Base-by-base conservation (phyloP, 176 grass and related monocot species). In the Guadua angustifolia region DNA sequence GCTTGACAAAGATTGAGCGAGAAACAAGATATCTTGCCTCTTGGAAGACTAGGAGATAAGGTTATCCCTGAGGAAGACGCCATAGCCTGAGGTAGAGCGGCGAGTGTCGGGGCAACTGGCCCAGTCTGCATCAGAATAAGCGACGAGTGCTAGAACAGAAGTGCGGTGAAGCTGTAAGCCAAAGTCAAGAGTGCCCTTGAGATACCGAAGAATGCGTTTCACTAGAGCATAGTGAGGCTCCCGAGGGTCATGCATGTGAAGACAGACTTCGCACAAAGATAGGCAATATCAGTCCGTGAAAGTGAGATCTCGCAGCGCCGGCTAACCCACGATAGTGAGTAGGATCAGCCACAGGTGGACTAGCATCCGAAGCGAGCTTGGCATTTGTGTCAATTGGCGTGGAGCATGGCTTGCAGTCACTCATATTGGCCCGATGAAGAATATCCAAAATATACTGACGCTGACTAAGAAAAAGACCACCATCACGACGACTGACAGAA, bases 91-190 rank as follows among this genome's bases (percentile, higher is more conserved):
- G 2, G 22, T 60, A 0, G 22, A 60, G 22, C 19, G 53, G 2
- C 19, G 19, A 2, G 53, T 56, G 2, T 56, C 53, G 0, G 51
- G 7, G 9, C 18, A 59, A 3, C 57, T 4, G 4, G n/a, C 62
- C 62, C 26, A 17, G 1, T 65, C 29, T 4, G 25, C 26, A 33
- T 65, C 61, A 3, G 26, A 65, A 1, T 65, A 63, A 15, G 60
- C n/a, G 1, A 63, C 3, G 0, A 63, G 1, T 0, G 0, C 0
- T 0, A 2, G n/a, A n/a, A 19, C 1, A 0, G 60, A 63, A 12
- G 60, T 14, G 12, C 12, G 25, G 12, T 63, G 60, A 15, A 63
- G 24, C 9, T 16, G 12, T 2, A 63, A 7, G 4, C 3, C 11
- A 1, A 29, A 32, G 0, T 63, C 60, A 5, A 32, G 11, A 3